phyloP scores from a whole-genome alignment of 805 yeast genomes.

The Lipomyces yamanashiensis region DNA sequence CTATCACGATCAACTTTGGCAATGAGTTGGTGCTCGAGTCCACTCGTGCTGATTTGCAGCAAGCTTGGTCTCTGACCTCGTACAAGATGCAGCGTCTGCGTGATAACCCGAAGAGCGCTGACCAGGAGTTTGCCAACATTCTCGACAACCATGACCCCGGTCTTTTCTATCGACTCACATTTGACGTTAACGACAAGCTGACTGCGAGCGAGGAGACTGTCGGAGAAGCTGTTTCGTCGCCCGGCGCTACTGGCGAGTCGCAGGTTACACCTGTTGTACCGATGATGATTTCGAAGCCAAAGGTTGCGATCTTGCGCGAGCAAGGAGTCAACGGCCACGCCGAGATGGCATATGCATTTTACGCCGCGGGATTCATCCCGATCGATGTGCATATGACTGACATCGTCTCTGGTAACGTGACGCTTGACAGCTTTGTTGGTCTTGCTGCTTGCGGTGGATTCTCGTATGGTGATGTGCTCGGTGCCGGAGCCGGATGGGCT shows the following conservation, averaged over 20 bases:
- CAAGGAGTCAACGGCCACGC: constrained; percentile 98
- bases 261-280: constrained; percentile 2
- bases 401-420: constrained; percentile 70
- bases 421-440: constrained; percentile 82
- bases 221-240: constrained; percentile 33
- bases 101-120: constrained; percentile 91
- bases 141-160: constrained; percentile 89
- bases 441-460: constrained; percentile 99
- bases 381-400: constrained; percentile 98
- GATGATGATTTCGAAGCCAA: constrained; percentile 57
- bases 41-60: constrained; percentile 53
- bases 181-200: constrained; percentile 45
- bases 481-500: constrained; percentile 99
- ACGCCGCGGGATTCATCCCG: constrained; percentile 91
- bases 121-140: constrained; percentile 78
- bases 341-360: constrained; percentile 98
- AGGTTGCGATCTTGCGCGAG: constrained; percentile 94
- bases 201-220: neutral
- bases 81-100: constrained; percentile 87
- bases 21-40: constrained; percentile 26
- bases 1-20: constrained; percentile 26
- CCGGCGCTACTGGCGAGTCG: neutral
- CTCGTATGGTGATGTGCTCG: constrained; percentile 97
- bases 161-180: constrained; percentile 77
- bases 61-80: constrained; percentile 85